Conservation (phyloP, 2,329 filamentous ascomycete species). For the Exophiala sideris region DNA sequence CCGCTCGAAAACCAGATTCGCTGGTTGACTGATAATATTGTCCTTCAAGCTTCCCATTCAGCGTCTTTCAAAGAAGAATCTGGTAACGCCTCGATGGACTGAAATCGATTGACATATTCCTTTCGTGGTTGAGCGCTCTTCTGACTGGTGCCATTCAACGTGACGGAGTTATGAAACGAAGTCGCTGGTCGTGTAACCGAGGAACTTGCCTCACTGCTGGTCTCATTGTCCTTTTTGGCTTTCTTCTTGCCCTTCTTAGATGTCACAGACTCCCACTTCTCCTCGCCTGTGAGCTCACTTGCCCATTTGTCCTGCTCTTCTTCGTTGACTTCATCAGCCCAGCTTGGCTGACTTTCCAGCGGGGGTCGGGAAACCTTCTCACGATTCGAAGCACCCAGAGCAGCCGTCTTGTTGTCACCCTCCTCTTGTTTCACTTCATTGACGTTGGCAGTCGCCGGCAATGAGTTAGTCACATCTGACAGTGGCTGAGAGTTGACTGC, state of each 20-base stretch:
- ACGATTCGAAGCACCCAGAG: conserved; percentile 17
- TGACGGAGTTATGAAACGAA: not conserved
- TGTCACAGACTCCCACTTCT: conserved; percentile 60
- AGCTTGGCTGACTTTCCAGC: conserved; percentile 35
- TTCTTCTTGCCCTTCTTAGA: conserved; percentile 57
- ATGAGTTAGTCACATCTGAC: conserved; percentile 9
- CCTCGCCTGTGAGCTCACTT: conserved; percentile 45
- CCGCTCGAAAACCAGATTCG: too few relatives aligned
- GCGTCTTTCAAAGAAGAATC: conserved; percentile 21
- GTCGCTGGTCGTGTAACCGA: conserved; percentile 9
- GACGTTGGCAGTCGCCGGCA: conserved; percentile 6
- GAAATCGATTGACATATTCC: conserved; percentile 24
- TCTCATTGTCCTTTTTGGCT: conserved; percentile 41
- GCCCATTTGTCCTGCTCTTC: conserved; percentile 61
- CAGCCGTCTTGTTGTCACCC: conserved; percentile 18
- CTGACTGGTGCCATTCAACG: conserved; percentile 14
- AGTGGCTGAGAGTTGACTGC: conserved; percentile 19
- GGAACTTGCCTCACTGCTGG: conserved; percentile 43
- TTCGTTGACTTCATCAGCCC: conserved; percentile 50
- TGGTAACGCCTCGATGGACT: conserved; percentile 15
- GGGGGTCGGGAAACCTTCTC: conserved; percentile 17
- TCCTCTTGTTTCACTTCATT: conserved; percentile 15
- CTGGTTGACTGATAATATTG: too few relatives aligned
- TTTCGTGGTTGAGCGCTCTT: conserved; percentile 11
- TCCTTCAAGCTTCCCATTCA: conserved; percentile 25